phyloP scores from a whole-genome alignment of 495 filamentous ascomycete genomes.

The Achaetomiella virescens region DNA sequence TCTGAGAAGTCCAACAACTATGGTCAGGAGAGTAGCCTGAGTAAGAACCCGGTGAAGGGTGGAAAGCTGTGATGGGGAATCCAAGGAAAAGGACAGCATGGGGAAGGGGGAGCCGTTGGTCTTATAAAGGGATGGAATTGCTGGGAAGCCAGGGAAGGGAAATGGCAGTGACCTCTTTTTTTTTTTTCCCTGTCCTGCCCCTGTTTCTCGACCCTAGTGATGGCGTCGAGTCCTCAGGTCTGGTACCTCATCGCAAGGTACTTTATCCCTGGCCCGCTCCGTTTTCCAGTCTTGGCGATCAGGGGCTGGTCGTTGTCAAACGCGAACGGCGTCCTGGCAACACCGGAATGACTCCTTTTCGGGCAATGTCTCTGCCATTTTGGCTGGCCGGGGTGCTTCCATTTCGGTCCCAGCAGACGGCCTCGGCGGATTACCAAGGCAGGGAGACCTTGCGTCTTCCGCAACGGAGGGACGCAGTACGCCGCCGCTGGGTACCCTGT shows the following conservation, averaged over 20 bases:
- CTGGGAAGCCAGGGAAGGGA: constrained; percentile 22
- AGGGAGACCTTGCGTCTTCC: constrained; percentile 15
- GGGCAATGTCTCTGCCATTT: constrained; percentile 4
- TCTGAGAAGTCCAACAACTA: constrained; percentile 6
- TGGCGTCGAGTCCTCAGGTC: constrained; percentile 22
- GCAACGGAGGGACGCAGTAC: constrained; percentile 2
- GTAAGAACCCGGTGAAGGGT: constrained; percentile 11
- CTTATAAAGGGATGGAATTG: constrained; percentile 29
- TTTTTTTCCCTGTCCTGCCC: constrained; percentile 11
- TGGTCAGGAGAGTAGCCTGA: constrained; percentile 1
- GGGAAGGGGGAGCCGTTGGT: constrained; percentile 23
- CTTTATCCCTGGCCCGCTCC: constrained; percentile 20
- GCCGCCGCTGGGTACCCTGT: neutral
- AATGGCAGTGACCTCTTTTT: constrained; percentile 23
- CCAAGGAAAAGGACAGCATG: constrained; percentile 22
- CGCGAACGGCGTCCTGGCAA: constrained; percentile 9
- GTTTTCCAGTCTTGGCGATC: constrained; percentile 20
- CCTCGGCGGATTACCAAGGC: constrained; percentile 23
- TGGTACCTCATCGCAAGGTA: constrained; percentile 23
- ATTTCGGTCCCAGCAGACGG: constrained; percentile 21
- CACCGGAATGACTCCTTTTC: constrained; percentile 19
- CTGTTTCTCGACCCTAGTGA: constrained; percentile 19
- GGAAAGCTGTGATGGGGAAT: constrained; percentile 26
- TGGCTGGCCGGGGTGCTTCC: constrained; percentile 15
- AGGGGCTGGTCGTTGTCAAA: constrained; percentile 5